Base-by-base conservation (phyloP, 2,329 filamentous ascomycete genomes). In the Stagonosporopsis rhizophila region DNA sequence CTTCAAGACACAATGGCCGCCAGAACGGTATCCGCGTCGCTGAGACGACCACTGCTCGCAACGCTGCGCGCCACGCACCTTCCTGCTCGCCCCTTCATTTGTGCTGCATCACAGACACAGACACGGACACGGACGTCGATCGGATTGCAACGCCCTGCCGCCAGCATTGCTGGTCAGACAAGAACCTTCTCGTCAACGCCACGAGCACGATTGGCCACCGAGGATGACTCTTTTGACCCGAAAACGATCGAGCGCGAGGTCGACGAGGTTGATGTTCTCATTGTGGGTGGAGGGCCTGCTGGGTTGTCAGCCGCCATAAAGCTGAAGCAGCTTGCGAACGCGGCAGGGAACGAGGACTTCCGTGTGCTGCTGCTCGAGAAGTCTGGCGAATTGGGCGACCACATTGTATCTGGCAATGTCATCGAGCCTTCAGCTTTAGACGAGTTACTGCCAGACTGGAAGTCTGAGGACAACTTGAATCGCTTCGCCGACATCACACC, bases 341-440 rank as follows among this genome's bases (percentile, higher is more conserved):
- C 93, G 72, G 91, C 91, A 30, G 94, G 95, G 61, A 96, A 98
- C 76, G 92, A 98, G 61, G 93, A 97, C 61, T 98, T 99, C 75
- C 85, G 95, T 30, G 94, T 99, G 11, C 81, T 99, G 55, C 81
- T 99, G 34, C 82, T 99, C 57, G 95, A 99, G 75, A 99, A 99
- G 79, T 92, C 95, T 2, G 92, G 93, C 60, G 95, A 99, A 76
- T 80, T 99, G 57, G 95, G 95, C 49, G 93, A 93, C 25, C 95
- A 99, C 76, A 96, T 96, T 61, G 84, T 99, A 34, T 98, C 94
- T 17, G 95, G 95, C 57, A 96, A 96, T 69, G 95, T 99, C 44
- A 89, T 99, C 65, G 88, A 99, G 77, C 94, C 95, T 2, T 87
- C 87, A 28, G 90, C 93, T 2, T 85, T 99, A 68, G 86, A 95